Evolutionary conservation across 345 rosid species (phyloP), one percentile per base, ranked within the genome.

Genomic region (Noccaea caerulescens): DNA sequence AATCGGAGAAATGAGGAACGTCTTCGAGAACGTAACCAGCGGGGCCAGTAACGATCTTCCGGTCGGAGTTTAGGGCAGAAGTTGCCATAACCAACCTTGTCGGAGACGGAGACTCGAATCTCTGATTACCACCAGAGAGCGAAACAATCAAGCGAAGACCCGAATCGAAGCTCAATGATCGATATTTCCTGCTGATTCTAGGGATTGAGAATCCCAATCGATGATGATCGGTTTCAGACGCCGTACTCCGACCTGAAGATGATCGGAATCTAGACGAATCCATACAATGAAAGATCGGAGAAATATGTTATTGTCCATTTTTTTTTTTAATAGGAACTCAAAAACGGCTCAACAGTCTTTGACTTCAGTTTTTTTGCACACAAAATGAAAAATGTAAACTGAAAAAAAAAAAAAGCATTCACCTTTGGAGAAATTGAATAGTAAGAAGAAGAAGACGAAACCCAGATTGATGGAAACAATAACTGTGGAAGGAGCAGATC

Each of bases 1-100:
- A 88, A 79, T 91, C 97, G 11, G 83, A 18, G 46, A 94, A 81
- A 75, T 91, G 99, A 72, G 99, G 99, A 75, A 94, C 96, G 61
- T 94, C 99, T 79, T 94, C 85, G 6, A 94, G 96, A 54, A 94
- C 76, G 58, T 89, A 94, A 73, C 97, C 97, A 20, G 66, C 81
- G 23, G 87, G 83, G 50, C 99, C 97, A 59, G 57, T 76, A 1
- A 86, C 72, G 76, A 85, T 79, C 82, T 92, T 92, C 18, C 65
- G 63, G 61, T 67, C 63, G 47, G 72, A 18, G 42, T 52, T 66
- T 4, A 20, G 4, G 34, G 38, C 64, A 65, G 76, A 63, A 47
- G 80, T 51, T n/a, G 69, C 51, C 77, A 77, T 72, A 6, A 72
- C 72, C 37, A 64, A 20, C 60, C 72, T 76, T 16, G 61, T 52